Base-by-base conservation (phyloP, 1,284 basidiomycete genomes). In the Cryptococcus wingfieldii region DNA sequence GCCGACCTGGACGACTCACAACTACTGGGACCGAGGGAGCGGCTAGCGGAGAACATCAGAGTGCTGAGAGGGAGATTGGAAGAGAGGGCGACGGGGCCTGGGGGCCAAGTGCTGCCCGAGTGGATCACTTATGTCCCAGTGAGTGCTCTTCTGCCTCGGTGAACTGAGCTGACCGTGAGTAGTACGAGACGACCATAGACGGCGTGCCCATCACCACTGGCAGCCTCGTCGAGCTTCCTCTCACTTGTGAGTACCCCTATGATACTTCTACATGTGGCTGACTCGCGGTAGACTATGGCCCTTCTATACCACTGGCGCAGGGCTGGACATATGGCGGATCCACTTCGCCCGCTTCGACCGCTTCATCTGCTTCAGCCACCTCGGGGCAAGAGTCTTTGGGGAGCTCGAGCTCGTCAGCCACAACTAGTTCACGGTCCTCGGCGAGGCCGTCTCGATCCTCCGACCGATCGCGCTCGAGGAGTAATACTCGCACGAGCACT, bases 251-350 rank as follows among this genome's bases (percentile, higher is more conserved):
- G 65, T 62, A 52, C 50, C 43, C 52, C 19, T 53, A 38, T 50
- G 53, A 12, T 7, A 14, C 13, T 38, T n/a, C 47, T 10, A 44
- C 13, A 37, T 25, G 13, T 47, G 23, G 6, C 18, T 34, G 14
- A 23, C 13, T 28, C 6, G n/a, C 31, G 14, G 19, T 27, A 67
- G 63, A 67, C 42, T 65, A 65, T 47, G 66, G 66, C 23, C 59
- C 60, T 3, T 64, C 64, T 1, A 67, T 67, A 34, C 66, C 66
- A 0, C 53, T 67, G 12, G 62, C 53, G 5, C 39, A 47, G 5
- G 64, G 54, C 3, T 67, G 64, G 66, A 58, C 45, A 12, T 67
- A 63, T 42, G 66, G 66, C 10, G 66, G 66, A 3, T 39, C 54
- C 2, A 42, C 54, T 1, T 62, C 61, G 3, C 59, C 61, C 6